Base-by-base conservation (phyloP, 352 stramenopile genomes). In the Globisporangium perplexum region DNA sequence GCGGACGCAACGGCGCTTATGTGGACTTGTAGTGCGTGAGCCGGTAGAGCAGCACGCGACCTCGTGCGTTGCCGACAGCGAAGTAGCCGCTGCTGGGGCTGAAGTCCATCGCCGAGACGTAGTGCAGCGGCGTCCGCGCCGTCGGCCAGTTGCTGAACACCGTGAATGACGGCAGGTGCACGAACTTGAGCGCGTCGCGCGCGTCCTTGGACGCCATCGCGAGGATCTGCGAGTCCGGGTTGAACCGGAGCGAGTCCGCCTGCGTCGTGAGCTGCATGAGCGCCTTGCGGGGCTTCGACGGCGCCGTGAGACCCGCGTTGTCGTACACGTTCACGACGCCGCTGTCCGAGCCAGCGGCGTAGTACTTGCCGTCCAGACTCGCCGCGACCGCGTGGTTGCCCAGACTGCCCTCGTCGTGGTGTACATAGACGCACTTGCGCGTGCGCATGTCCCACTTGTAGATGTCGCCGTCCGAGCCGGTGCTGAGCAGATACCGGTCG, bases 101-200 rank as follows among this genome's bases (percentile, higher is more conserved):
- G 62, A 99, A 99, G 63, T 98, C 95, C 68, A 98, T 86, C 44
- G 77, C 81, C 54, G 89, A 97, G 33, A 98, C 95, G 72, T 98
- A 98, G 47, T 96, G 83, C 14, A 99, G 69, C n/a, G 97, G 97
- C 43, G 97, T 99, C 41, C 90, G 88, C 30, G 84, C 72, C 23
- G 96, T 98, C 4, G 97, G 97, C 97, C 97, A 99, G 76, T 99
- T 99, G 26, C 83, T 74, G 62, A 98, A 99, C 18, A 98, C 96
- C 22, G 93, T 98, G 46, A 85, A 68, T 1, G 88, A 93, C 44
- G 96, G 87, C 47, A 98, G 65, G 72, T 99, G 95, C 36, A 99
- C 76, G 28, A 99, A 65, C 63, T 97, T 97, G 43, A 99, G 69
- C 47, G 88, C 85, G 62, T 99, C 88, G 58, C 94, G 95, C 51